Conservation (phyloP, 2,329 filamentous ascomycete species). For the Akanthomyces lecanii region DNA sequence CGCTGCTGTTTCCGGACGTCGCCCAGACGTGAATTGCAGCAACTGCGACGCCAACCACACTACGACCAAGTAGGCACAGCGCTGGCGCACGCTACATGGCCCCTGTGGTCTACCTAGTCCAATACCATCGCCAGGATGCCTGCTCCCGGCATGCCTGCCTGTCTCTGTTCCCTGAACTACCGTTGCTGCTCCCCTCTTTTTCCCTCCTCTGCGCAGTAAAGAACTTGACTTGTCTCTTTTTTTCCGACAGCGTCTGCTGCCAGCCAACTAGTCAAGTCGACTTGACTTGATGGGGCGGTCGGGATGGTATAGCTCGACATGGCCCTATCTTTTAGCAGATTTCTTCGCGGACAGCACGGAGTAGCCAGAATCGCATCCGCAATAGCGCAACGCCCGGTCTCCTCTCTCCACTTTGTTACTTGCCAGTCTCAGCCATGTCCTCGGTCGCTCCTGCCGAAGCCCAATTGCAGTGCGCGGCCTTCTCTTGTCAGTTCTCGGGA, state of each 20-base stretch:
- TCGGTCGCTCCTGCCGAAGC: slow-evolving; percentile 12
- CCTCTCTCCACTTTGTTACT: slow-evolving; percentile 7
- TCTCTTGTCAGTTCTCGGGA: slow-evolving; percentile 1
- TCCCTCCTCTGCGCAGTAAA: background rate
- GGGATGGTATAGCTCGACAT: background rate
- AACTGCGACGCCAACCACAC: slow-evolving; percentile 12
- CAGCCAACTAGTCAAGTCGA: background rate
- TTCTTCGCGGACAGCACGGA: background rate
- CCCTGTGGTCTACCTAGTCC: background rate
- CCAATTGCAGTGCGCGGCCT: background rate
- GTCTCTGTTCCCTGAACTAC: slow-evolving; percentile 8
- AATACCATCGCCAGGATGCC: slow-evolving; percentile 6
- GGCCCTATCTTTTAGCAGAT: background rate
- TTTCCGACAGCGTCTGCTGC: background rate
- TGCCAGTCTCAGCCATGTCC: slow-evolving; percentile 3
- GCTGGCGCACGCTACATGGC: slow-evolving; percentile 4
- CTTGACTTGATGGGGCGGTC: background rate
- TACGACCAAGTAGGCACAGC: slow-evolving; percentile 12
- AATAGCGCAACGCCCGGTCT: slow-evolving; percentile 8
- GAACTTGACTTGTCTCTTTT: slow-evolving; percentile 4
- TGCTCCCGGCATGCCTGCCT: slow-evolving; percentile 2
- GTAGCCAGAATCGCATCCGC: slow-evolving; percentile 9
- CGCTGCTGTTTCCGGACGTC: slow-evolving; percentile 9
- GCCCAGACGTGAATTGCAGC: background rate
- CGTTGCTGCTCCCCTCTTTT: background rate